Evolutionary conservation across 139 green algal genomes (phyloP).

Genomic region (Micromonas commoda): DNA sequence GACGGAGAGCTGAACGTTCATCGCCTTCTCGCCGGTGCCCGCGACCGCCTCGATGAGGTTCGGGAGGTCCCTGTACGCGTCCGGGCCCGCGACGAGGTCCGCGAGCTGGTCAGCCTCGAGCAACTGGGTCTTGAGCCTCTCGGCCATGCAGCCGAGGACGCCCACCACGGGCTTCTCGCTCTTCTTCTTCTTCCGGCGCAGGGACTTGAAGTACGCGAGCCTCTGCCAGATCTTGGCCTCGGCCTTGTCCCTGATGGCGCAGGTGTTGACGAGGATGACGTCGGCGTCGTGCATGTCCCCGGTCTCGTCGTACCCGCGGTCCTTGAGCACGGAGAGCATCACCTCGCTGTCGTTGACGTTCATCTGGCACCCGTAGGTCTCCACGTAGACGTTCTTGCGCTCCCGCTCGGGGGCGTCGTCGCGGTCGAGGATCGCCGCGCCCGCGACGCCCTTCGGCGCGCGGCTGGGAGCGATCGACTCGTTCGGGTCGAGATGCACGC

Average conservation of each 20-base stretch:
- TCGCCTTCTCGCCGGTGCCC: neutral
- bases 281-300: slow-evolving; percentile 69
- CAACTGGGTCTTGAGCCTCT: slow-evolving; percentile 67
- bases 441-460: neutral
- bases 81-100: slow-evolving; percentile 80
- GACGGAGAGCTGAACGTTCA: slow-evolving; percentile 6
- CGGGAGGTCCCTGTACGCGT: slow-evolving; percentile 82
- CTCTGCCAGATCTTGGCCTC: slow-evolving; percentile 78
- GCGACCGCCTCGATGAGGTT: slow-evolving; percentile 49
- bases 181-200: neutral
- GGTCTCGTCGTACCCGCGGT: slow-evolving; percentile 69
- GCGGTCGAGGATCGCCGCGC: neutral
- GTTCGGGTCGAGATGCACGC: neutral
- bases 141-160: slow-evolving; percentile 91
- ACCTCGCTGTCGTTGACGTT: slow-evolving; percentile 91
- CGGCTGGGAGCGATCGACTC: neutral
- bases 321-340: slow-evolving; percentile 89
- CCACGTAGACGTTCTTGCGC: slow-evolving; percentile 84
- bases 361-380: slow-evolving; percentile 89
- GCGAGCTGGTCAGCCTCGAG: slow-evolving; percentile 48
- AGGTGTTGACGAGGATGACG: slow-evolving; percentile 97
- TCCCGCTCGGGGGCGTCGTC: neutral
- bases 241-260: slow-evolving; percentile 90
- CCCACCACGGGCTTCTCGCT: slow-evolving; percentile 48
- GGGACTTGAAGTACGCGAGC: slow-evolving; percentile 6